Conservation (phyloP, 2,329 filamentous ascomycete genomes). For the Cladosporium sp. region DNA sequence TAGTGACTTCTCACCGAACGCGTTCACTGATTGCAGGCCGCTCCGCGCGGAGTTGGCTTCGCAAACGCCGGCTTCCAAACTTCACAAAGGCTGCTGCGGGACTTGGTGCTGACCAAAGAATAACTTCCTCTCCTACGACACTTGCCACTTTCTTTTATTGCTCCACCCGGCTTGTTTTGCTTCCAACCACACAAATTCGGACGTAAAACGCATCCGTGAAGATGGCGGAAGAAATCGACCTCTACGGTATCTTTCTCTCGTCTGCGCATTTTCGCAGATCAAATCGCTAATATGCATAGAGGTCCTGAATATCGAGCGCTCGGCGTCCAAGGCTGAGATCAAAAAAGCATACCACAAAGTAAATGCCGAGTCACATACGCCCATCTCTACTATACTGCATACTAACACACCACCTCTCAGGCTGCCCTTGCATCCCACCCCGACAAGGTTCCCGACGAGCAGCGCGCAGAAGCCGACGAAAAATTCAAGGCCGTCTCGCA, state of each 20-base stretch:
- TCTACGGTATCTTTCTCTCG: constrained; percentile 46
- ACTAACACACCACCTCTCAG: constrained; percentile 11
- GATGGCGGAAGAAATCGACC: constrained; percentile 50
- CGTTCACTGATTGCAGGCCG: not conserved
- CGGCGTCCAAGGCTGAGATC: constrained; percentile 73
- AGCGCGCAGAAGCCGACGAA: constrained; percentile 78
- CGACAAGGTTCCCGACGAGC: constrained; percentile 86
- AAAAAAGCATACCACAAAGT: constrained; percentile 93
- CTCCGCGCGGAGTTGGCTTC: not conserved
- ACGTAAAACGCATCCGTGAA: constrained; percentile 12
- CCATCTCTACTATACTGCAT: not conserved
- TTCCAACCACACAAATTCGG: not conserved
- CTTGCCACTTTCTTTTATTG: not conserved
- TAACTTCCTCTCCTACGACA: not conserved
- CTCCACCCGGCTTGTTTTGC: not conserved
- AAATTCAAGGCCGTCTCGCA: constrained; percentile 91
- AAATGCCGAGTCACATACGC: not conserved
- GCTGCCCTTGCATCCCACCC: constrained; percentile 75
- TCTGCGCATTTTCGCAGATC: not conserved
- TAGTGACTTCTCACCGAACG: too few relatives aligned
- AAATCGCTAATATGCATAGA: constrained; percentile 50
- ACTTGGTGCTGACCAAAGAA: not conserved
- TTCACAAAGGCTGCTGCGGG: not conserved
- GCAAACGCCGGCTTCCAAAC: not conserved
- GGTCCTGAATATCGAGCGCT: constrained; percentile 70